These are phyloP conservation scores for Camelina hispida DNA, from an alignment of 345 rosid genomes.

Conservation along the genomic window DNA sequence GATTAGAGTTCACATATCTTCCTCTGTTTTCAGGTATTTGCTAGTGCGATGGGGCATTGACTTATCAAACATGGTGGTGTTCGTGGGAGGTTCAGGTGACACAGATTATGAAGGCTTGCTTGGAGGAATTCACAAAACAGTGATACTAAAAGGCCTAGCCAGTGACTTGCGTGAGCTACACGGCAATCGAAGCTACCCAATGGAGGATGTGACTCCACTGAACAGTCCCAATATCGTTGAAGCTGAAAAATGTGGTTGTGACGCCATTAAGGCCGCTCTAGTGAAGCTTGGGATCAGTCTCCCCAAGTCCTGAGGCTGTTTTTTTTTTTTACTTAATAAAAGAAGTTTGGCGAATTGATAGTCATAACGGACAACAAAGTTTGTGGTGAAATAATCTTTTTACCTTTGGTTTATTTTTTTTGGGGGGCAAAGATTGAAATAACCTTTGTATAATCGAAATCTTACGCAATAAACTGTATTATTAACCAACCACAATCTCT, in stretches of 20 bases:
- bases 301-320: conserved; percentile 31
- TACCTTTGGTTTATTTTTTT: too few species aligned
- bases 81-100: conserved; percentile 76
- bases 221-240: conserved; percentile 55
- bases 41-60: conserved; percentile 76
- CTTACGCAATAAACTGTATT: too few species aligned
- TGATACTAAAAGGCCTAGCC: conserved; percentile 59
- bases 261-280: conserved; percentile 34
- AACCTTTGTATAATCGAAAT: background rate
- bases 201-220: conserved; percentile 59
- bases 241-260: conserved; percentile 42
- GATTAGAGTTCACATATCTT: background rate
- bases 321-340: background rate
- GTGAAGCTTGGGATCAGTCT: conserved; percentile 39
- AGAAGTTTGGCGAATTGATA: background rate
- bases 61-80: conserved; percentile 58
- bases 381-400: background rate
- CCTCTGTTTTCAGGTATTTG: conserved; percentile 56
- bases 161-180: conserved; percentile 51
- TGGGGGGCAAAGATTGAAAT: background rate
- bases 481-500: background rate
- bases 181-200: conserved; percentile 63
- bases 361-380: conserved; percentile 1
- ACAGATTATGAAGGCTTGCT: conserved; percentile 78
- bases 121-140: conserved; percentile 69